Percentiles rank a stretch among this genome's conserved stretches.
phyloP scores from a whole-genome alignment of 2,329 filamentous ascomycete species.

The Aspergillus clavatus region DNA sequence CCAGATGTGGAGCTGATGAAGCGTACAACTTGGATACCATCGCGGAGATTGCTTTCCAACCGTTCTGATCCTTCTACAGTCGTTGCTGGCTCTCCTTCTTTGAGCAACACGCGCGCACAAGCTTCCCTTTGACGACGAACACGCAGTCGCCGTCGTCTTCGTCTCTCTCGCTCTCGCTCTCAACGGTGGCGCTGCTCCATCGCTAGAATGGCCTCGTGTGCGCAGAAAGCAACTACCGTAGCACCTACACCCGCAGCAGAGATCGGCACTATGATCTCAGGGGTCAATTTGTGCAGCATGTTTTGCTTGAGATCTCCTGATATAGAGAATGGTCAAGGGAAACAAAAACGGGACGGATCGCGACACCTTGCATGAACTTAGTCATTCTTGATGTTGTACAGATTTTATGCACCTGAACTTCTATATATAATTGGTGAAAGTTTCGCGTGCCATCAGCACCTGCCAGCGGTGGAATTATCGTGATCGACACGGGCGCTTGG shows the following conservation, averaged over 20 bases:
- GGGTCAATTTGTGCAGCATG: too few relatives aligned
- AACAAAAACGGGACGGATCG: too few relatives aligned
- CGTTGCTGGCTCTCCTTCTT: not conserved
- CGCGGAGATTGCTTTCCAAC: not conserved
- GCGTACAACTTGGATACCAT: not conserved
- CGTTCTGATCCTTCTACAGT: not conserved
- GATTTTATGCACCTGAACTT: not conserved
- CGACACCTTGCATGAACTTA: not conserved
- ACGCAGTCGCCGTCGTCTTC: not conserved
- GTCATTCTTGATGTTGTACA: not conserved
- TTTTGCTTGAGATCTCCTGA: too few relatives aligned
- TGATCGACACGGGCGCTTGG: not conserved
- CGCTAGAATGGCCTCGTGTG: not conserved
- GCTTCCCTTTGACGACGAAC: not conserved
- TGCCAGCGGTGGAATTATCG: slow-evolving; percentile 8
- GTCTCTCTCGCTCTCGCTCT: not conserved
- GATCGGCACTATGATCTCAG: too few relatives aligned
- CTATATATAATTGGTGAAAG: not conserved
- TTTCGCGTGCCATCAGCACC: not conserved
- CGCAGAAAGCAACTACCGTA: not conserved
- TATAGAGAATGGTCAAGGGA: too few relatives aligned
- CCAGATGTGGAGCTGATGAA: too few relatives aligned
- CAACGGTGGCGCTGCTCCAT: not conserved
- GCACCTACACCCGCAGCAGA: not conserved
- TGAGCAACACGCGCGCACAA: too few relatives aligned